These are phyloP conservation scores for Heteromeles arbutifolia DNA, from an alignment of 306 rosid species.

Conservation along the genomic window DNA sequence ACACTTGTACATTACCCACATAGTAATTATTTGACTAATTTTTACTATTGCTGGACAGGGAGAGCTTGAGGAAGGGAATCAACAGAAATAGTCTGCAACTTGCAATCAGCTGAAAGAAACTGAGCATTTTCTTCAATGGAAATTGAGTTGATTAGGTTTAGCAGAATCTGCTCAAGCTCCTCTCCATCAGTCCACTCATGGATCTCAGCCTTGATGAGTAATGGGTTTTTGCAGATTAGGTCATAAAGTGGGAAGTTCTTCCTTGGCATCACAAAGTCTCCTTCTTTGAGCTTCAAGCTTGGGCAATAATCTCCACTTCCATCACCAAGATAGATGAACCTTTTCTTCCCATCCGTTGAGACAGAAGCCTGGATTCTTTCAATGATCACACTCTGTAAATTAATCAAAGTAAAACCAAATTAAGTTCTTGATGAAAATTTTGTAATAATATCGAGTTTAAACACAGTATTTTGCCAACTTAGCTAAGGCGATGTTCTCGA, in stretches of 20 bases:
- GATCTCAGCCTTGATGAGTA: constrained; percentile 15
- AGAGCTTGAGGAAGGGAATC: constrained; percentile 43
- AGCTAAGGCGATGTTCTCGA: no score
- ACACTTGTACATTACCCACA: background rate
- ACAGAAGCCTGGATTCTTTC: constrained; percentile 19
- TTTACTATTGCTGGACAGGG: constrained; percentile 25
- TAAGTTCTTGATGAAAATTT: background rate
- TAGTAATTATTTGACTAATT: background rate
- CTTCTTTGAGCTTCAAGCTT: constrained; percentile 26
- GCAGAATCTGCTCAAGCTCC: constrained; percentile 19
- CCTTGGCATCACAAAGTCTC: constrained; percentile 25
- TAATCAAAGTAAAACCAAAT: background rate
- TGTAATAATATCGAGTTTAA: no score
- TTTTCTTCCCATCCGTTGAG: constrained; percentile 12
- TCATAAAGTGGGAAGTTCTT: constrained; percentile 24
- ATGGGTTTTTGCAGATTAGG: constrained; percentile 18
- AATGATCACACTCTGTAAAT: constrained; percentile 11
- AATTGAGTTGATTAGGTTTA: constrained; percentile 11
- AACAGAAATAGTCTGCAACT: constrained; percentile 24
- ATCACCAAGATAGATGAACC: constrained; percentile 23
- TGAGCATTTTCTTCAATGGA: constrained; percentile 1
- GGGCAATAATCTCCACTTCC: constrained; percentile 31
- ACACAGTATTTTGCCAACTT: no score
- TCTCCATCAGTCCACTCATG: constrained; percentile 30
- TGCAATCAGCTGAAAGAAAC: constrained; percentile 35